Evolutionary conservation across 2,329 filamentous ascomycete species (phyloP), one percentile per base, ranked within the genome.

Genomic region (Allantophomopsis cytisporea): DNA sequence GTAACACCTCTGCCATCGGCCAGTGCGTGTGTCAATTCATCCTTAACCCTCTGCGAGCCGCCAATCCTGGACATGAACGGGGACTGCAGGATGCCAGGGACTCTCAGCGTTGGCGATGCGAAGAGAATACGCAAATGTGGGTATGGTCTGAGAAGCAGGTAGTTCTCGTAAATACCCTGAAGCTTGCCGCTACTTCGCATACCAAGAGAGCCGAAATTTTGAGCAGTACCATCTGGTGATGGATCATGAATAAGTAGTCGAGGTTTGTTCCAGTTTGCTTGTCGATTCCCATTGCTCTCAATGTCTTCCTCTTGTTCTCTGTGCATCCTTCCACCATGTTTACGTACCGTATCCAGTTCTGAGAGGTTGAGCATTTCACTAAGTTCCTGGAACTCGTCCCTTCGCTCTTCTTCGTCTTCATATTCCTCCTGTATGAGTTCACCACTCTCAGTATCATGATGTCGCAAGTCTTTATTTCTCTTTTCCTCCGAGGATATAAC

Each of bases 1-100:
- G 82, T 87, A 5, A 87, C 76, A 36, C 80, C 78, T 35, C 75
- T 71, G 0, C 80, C 80, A 48, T 79, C 71, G 5, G 70, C 68
- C 16, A 88, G 68, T 0, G 82, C 80, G n/a, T 63, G 57, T 1
- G 58, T 56, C 14, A 76, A 58, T 33, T 68, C 63, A 12, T 72
- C 63, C 7, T 65, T 63, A 2, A 70, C 60, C 13, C 61, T 57
- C 2, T 52, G 49, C 0, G 66, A 64, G 2, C 71, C 70, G 10
- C 71, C 70, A 18, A 75, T 68, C 18, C 65, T 65, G 8, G 62
- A 60, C 50, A 75, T 63, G 46, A 76, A 70, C 1, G 65, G 68
- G 3, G 70, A 72, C 50, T 80, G 76, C 0, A 83, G 60, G 37
- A 83, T 79, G 0, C 78, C 79, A 0, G 79, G 78, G 0, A 82